Evolutionary conservation across 139 green algal species (phyloP), one percentile per base, ranked within the genome.

Genomic region (Chlamydomonas incerta): DNA sequence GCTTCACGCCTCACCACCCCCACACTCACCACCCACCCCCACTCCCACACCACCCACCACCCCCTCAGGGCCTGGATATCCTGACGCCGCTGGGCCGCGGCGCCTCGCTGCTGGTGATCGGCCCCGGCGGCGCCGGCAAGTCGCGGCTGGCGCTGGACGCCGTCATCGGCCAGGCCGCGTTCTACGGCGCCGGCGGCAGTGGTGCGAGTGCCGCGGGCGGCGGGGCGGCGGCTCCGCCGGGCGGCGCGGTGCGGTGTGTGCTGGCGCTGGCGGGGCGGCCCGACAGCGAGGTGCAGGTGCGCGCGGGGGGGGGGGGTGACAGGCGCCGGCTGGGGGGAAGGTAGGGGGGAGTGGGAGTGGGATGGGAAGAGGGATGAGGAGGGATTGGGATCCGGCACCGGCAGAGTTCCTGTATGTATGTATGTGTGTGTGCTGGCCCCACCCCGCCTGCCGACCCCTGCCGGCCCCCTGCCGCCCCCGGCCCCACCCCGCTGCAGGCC

Each of bases 21-120:
- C 11, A 29, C 31, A 11, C 4, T 31, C 23, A 5, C 31, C 23
- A 31, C 67, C 20, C 69, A 33, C 8, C 35, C 47, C 35, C 69
- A 9, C 35, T 15, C 5, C 69, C 18, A 20, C 35, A 24, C 26
- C 23, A 21, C 3, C 10, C 70, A 6, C 37, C 4, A 24, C 13
- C 11, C n/a, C 28, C 87, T 37, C 89, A 96, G 92, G 95, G 87
- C 2, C 34, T 98, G 37, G 96, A 98, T 81, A 89, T 93, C 21
- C 83, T 98, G 24, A 98, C 95, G 1, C 96, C 95, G 0, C 83
- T 98, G 47, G 96, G 96, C 2, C 90, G 93, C n/a, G 96, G 96
- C 18, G 91, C 95, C 57, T 92, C 90, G 3, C 90, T 96, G 89
- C 92, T 97, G 69, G 62, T 98, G 18, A 89, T 95, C 14, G 94